Evolutionary conservation across 2,329 filamentous ascomycete species (phyloP).

Genomic region (Rutstroemia sp.): DNA sequence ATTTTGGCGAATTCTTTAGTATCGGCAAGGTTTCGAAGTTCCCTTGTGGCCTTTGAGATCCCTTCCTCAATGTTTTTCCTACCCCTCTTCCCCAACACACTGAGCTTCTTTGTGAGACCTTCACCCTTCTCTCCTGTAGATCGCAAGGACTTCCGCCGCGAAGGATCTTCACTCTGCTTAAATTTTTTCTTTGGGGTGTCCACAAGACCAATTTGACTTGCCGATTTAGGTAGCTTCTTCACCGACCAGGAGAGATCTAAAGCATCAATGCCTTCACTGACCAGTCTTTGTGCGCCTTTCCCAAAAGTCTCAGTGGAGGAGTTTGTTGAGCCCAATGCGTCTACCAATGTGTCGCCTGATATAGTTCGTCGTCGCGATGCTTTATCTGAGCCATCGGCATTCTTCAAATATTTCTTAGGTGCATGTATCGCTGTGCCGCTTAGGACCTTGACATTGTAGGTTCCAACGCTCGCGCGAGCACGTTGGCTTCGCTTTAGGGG

Average conservation of each 20-base stretch:
- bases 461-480: slow-evolving; percentile 45
- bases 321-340: slow-evolving; percentile 27
- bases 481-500: slow-evolving; percentile 44
- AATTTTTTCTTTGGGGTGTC: slow-evolving; percentile 26
- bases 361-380: slow-evolving; percentile 37
- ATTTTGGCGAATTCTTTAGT: slow-evolving; percentile 55
- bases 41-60: slow-evolving; percentile 43
- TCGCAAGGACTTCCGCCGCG: slow-evolving; percentile 34
- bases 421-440: slow-evolving; percentile 54
- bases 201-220: slow-evolving; percentile 20
- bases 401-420: slow-evolving; percentile 35
- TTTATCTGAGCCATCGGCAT: slow-evolving; percentile 19
- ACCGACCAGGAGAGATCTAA: slow-evolving; percentile 39
- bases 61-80: slow-evolving; percentile 42
- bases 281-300: slow-evolving; percentile 24
- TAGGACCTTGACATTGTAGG: slow-evolving; percentile 61
- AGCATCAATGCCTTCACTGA: slow-evolving; percentile 39
- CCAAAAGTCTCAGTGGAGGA: slow-evolving; percentile 19
- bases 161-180: slow-evolving; percentile 24
- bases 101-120: slow-evolving; percentile 39
- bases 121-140: slow-evolving; percentile 37
- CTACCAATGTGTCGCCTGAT: slow-evolving; percentile 32
- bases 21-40: slow-evolving; percentile 52
- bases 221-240: slow-evolving; percentile 32
- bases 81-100: slow-evolving; percentile 53